phyloP scores from a whole-genome alignment of 306 rosid species.

The Prinsepia uniflora region DNA sequence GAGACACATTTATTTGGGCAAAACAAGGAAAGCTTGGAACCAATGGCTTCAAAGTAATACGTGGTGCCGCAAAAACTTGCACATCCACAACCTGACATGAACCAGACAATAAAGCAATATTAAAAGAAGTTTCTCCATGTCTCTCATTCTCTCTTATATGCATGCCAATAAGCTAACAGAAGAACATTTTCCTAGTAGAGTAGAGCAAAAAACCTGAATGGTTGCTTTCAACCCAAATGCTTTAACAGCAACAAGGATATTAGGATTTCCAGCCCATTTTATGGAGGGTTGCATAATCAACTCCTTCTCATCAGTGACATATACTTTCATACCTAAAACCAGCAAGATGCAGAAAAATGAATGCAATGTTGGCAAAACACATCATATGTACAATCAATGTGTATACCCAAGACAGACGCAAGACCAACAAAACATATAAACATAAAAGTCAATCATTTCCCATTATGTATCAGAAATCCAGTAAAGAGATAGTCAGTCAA shows the following conservation, averaged over 20 bases:
- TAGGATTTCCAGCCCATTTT: constrained; percentile 95
- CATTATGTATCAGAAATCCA: constrained; percentile 5
- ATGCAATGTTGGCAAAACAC: not conserved
- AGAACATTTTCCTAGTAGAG: constrained; percentile 4
- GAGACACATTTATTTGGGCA: constrained; percentile 70
- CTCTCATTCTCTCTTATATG: constrained; percentile 9
- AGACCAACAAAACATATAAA: constrained; percentile 4
- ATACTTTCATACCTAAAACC: constrained; percentile 79
- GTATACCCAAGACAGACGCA: constrained; percentile 1
- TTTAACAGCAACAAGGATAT: constrained; percentile 60
- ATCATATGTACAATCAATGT: not conserved
- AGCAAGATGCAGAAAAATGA: constrained; percentile 7
- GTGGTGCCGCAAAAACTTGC: constrained; percentile 77
- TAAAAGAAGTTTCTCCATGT: constrained; percentile 9
- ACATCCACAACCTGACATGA: constrained; percentile 65
- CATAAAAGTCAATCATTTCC: constrained; percentile 7
- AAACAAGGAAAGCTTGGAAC: constrained; percentile 99
- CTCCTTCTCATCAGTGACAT: constrained; percentile 86
- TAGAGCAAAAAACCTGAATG: constrained; percentile 45
- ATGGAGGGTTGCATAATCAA: constrained; percentile 85
- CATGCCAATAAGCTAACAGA: constrained; percentile 10
- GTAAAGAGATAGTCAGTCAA: not conserved
- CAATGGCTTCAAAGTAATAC: constrained; percentile 85
- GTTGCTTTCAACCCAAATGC: constrained; percentile 94
- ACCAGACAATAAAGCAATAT: constrained; percentile 18